Base-by-base conservation (phyloP, 140 eudicot genomes). In the Flaveria floridana region DNA sequence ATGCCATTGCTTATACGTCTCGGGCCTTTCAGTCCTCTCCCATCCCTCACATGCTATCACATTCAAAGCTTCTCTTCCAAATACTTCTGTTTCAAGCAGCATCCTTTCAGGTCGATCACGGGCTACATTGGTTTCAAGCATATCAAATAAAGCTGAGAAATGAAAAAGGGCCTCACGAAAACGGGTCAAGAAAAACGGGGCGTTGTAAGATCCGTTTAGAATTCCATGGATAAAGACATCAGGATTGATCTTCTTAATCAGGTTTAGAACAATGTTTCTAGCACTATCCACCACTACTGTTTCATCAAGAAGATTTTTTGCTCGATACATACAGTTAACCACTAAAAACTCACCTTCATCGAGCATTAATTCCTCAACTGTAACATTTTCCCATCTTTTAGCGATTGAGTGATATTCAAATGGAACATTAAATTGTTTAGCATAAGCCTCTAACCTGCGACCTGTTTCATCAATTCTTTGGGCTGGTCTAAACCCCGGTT, bases 1-100 rank as follows among this genome's bases (percentile, higher is more conserved):
- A 61, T 85, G 91, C 97, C 97, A 91, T 75, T 91, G 97, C 93
- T 87, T 91, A 12, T 89, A 89, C 0, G 96, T 89, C 80, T 90
- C 96, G 0, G 96, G 96, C 70, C 94, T 84, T 74, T 90, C 97
- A 11, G 76, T 84, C 62, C 97, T 85, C 72, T 91, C 97, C 88
- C 86, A 83, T 1, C 97, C 97, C 64, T 91, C 97, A 66, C 97
- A 91, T 13, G 93, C 96, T 44, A 91, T 81, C 8, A 91, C 96
- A 79, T 89, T 91, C 83, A 91, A 26, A 26, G 86, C 88, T 73
- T 91, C 97, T 75, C 82, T 78, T 30, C 94, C 94, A 48, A 86
- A 82, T 13, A 91, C 77, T 39, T 91, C 97, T 53, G 81, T 84
- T 84, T 91, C 97, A 25, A 86, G 76, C 25, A 91, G 80, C 85